phyloP scores from a whole-genome alignment of 2,329 filamentous ascomycete species.

The Ambrosiella beaveri region DNA sequence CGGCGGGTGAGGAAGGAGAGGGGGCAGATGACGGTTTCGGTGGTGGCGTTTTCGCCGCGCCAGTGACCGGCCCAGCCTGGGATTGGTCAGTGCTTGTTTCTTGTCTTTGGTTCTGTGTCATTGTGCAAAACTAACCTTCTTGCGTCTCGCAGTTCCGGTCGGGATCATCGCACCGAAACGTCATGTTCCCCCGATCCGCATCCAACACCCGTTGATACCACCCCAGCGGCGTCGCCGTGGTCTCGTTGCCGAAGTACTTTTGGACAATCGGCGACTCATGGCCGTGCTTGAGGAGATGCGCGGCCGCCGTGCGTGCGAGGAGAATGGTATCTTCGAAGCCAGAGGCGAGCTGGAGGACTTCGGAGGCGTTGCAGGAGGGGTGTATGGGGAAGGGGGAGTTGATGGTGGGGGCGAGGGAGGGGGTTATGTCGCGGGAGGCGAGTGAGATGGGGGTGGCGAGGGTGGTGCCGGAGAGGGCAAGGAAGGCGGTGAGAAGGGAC shows the following conservation, averaged over 20 bases:
- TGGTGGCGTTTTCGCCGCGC: conserved; percentile 45
- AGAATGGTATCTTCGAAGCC: conserved; percentile 41
- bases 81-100: background rate
- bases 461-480: background rate
- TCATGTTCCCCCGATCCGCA: conserved; percentile 36
- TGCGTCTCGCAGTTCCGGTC: conserved; percentile 44
- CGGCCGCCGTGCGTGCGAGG: conserved; percentile 42
- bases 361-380: conserved; percentile 46
- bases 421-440: background rate
- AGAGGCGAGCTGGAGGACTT: conserved; percentile 35
- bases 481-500: background rate
- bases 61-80: conserved; percentile 50
- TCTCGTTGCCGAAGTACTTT: conserved; percentile 48
- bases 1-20: conserved; percentile 41
- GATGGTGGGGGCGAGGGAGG: background rate
- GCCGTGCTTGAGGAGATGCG: conserved; percentile 42
- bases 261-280: conserved; percentile 39
- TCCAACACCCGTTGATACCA: conserved; percentile 43
- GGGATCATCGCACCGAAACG: conserved; percentile 52
- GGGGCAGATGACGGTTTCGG: conserved; percentile 53
- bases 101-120: background rate
- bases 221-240: conserved; percentile 40
- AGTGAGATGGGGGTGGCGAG: background rate
- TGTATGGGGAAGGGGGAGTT: conserved; percentile 28
- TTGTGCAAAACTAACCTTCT: conserved; percentile 21